Evolutionary conservation across 2,329 filamentous ascomycete species (phyloP), one percentile per base, ranked within the genome.

Genomic region (Monilinia vaccinii-corymbosi): DNA sequence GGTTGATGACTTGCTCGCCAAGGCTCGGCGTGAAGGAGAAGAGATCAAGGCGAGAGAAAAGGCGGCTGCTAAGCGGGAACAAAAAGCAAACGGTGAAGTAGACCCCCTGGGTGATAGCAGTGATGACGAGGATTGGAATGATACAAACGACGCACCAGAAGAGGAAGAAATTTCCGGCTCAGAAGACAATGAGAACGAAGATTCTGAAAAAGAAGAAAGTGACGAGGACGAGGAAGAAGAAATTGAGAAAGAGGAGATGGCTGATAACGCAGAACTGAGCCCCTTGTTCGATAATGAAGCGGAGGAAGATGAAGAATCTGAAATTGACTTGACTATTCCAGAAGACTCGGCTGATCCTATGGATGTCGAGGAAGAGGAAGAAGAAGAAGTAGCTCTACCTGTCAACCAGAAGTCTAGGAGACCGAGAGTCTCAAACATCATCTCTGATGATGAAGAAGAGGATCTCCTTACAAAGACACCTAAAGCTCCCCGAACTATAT

Each of bases 1-100:
- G 61, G 84, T 96, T 14, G 94, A 97, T 67, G 88, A 97, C 69
- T 81, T 97, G 62, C 83, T 97, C 31, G 87, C 93, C 51, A 91
- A 87, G 68, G 93, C 92, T 23, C 81, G 91, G 60, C 80, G 85
- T 63, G 90, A 97, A 71, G 92, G 87, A 2, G 82, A 88, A 48
- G 85, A 88, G 66, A 85, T 97, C 53, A 87, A 86, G 73, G 84
- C 87, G 67, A 79, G 84, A 52, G 94, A 99, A 74, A 85, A 85
- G 64, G 86, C 82, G 32, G 85, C 83, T 48, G 84, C 84, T 0
- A 93, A 89, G 75, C 84, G 85, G 69, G 80, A 84, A 58, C 73
- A 73, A 9, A 78, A 78, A 45, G 75, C 73, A 8, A 75, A 74
- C 56, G 73, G 72, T 18, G 75, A 78, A 57, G 74, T 69, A 4